These are phyloP conservation scores for Barnettozyma vustinii DNA, from an alignment of 805 yeast species.

Conservation along the genomic window DNA sequence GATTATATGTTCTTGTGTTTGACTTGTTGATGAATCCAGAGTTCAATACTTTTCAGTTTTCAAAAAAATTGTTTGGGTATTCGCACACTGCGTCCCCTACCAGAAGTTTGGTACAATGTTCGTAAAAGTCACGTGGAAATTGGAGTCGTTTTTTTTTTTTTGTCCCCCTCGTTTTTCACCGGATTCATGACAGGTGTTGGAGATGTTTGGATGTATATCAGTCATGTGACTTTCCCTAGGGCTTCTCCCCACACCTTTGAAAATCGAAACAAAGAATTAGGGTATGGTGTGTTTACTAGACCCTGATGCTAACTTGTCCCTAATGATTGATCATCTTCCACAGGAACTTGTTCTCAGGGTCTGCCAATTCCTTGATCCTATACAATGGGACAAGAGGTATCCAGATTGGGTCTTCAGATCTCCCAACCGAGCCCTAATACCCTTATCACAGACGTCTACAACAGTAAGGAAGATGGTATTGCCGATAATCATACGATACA, in stretches of 20 bases:
- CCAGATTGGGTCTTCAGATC: conserved; percentile 15
- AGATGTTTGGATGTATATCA: neutral
- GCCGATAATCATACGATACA: conserved; percentile 6
- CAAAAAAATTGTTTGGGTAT: conserved; percentile 12
- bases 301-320: neutral
- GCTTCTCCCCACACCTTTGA: neutral
- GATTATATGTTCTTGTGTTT: conserved; percentile 24
- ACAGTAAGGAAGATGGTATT: conserved; percentile 7
- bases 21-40: neutral
- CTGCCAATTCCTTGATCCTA: neutral
- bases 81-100: conserved; percentile 12
- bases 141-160: neutral
- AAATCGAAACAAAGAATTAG: neutral
- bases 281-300: neutral
- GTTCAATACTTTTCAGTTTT: conserved; percentile 12
- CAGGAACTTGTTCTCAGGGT: conserved; percentile 10
- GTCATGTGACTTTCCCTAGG: conserved; percentile 2
- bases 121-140: conserved; percentile 8
- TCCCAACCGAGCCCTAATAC: neutral
- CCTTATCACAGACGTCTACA: conserved; percentile 12
- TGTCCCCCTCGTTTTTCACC: neutral
- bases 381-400: neutral
- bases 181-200: neutral
- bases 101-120: neutral
- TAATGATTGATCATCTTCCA: conserved; percentile 11